These are phyloP conservation scores for Saccharomycopsis oosterbeekiorum DNA, from an alignment of 805 yeast genomes.

Conservation along the genomic window DNA sequence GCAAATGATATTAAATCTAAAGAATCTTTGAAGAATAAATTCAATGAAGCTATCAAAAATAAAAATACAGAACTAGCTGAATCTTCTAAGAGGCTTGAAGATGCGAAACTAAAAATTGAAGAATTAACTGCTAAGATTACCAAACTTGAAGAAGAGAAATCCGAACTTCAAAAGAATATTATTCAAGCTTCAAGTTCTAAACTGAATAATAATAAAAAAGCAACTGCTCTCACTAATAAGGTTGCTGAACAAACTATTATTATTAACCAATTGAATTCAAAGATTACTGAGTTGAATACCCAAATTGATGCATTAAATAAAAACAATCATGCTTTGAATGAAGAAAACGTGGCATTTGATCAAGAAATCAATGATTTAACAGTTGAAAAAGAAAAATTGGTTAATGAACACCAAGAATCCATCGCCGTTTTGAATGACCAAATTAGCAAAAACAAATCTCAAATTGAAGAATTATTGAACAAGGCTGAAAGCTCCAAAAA, in stretches of 20 bases:
- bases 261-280: conserved; percentile 2
- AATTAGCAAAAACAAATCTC: neutral
- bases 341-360: conserved; percentile 20
- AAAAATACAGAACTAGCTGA: conserved; percentile 16
- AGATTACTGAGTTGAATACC: conserved; percentile 5
- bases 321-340: conserved; percentile 29
- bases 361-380: conserved; percentile 5
- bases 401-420: conserved; percentile 12
- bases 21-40: conserved; percentile 17
- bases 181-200: conserved; percentile 18
- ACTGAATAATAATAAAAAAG: conserved; percentile 22
- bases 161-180: conserved; percentile 26
- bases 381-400: conserved; percentile 16
- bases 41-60: conserved; percentile 21
- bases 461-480: conserved; percentile 1
- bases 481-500: neutral
- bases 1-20: neutral
- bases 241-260: neutral
- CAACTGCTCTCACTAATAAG: conserved; percentile 14
- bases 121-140: conserved; percentile 20
- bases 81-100: conserved; percentile 18
- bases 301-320: conserved; percentile 28
- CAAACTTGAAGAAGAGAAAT: conserved; percentile 20
- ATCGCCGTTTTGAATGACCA: conserved; percentile 13
- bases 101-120: conserved; percentile 19